Evolutionary conservation across 768 basidiomycete genomes (phyloP).

Genomic region (Russula vinacea): DNA sequence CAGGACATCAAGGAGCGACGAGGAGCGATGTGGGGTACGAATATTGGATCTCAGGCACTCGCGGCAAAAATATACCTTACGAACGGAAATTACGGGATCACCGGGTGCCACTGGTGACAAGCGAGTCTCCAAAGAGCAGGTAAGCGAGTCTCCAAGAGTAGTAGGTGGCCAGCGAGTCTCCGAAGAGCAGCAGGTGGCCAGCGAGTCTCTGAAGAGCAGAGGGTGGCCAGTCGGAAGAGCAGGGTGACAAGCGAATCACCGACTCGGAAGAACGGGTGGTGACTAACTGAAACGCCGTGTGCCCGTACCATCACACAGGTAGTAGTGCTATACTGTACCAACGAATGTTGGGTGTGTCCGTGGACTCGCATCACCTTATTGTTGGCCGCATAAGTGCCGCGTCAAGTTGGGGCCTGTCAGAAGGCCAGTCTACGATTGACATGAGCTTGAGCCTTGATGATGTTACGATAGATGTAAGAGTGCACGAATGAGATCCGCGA

Average conservation of each 20-base stretch:
- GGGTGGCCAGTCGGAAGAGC: too few relatives aligned
- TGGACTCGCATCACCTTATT: constrained; percentile 4
- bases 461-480: constrained; percentile 11
- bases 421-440: constrained; percentile 14
- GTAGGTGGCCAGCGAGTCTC: neutral
- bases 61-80: neutral
- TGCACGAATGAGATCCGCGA: constrained; percentile 8
- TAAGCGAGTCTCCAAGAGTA: neutral
- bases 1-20: neutral
- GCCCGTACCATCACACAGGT: neutral
- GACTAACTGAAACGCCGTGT: constrained; percentile 8
- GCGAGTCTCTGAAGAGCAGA: too few relatives aligned
- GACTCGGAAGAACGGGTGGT: too few relatives aligned
- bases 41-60: constrained; percentile 15
- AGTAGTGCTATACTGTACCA: neutral
- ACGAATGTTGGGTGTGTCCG: neutral
- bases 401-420: constrained; percentile 8
- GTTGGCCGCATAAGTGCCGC: constrained; percentile 2
- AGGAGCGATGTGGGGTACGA: neutral
- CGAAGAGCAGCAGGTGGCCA: too few relatives aligned
- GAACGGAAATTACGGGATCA: too few relatives aligned
- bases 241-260: too few relatives aligned
- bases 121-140: neutral
- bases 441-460: neutral
- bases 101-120: neutral